Conservation (phyloP, 1,139 yeast genomes). For the Zygoascus meyerae region DNA sequence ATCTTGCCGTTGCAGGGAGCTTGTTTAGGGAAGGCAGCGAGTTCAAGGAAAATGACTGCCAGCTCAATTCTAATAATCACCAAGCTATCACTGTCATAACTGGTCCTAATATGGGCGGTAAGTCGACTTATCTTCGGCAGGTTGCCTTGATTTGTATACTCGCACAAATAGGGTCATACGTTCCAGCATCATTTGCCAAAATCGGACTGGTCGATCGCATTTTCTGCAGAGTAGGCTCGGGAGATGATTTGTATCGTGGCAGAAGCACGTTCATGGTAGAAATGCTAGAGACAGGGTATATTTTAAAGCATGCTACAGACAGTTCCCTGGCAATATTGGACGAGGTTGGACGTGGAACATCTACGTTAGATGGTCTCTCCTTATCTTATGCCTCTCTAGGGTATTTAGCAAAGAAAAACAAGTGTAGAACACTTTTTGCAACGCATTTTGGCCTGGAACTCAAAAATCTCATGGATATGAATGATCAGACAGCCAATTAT, state of each 20-base stretch:
- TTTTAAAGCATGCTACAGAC: slow-evolving; percentile 68
- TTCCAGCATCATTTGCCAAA: slow-evolving; percentile 69
- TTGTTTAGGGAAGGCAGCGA: slow-evolving; percentile 40
- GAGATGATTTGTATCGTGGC: slow-evolving; percentile 81
- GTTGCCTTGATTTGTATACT: slow-evolving; percentile 79
- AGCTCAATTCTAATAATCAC: slow-evolving; percentile 32
- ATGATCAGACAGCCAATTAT: slow-evolving; percentile 12
- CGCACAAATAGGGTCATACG: slow-evolving; percentile 87
- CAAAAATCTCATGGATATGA: slow-evolving; percentile 35
- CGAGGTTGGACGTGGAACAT: slow-evolving; percentile 96
- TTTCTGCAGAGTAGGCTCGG: slow-evolving; percentile 80
- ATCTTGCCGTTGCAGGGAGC: slow-evolving; percentile 83
- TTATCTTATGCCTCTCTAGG: slow-evolving; percentile 78
- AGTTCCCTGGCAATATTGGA: slow-evolving; percentile 82
- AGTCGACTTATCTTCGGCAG: slow-evolving; percentile 83
- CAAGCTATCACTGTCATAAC: slow-evolving; percentile 63
- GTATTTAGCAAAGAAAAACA: slow-evolving; percentile 49
- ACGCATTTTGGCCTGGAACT: slow-evolving; percentile 86
- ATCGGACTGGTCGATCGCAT: slow-evolving; percentile 81
- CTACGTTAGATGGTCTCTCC: slow-evolving; percentile 82
- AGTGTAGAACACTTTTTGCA: slow-evolving; percentile 80
- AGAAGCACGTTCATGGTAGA: slow-evolving; percentile 96
- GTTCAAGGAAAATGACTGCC: slow-evolving; percentile 65
- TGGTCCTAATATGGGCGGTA: slow-evolving; percentile 99
- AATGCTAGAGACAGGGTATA: slow-evolving; percentile 89